Evolutionary conservation across 768 basidiomycete genomes (phyloP), one percentile per base, ranked within the genome.

Genomic region (Tricholoma sp.): DNA sequence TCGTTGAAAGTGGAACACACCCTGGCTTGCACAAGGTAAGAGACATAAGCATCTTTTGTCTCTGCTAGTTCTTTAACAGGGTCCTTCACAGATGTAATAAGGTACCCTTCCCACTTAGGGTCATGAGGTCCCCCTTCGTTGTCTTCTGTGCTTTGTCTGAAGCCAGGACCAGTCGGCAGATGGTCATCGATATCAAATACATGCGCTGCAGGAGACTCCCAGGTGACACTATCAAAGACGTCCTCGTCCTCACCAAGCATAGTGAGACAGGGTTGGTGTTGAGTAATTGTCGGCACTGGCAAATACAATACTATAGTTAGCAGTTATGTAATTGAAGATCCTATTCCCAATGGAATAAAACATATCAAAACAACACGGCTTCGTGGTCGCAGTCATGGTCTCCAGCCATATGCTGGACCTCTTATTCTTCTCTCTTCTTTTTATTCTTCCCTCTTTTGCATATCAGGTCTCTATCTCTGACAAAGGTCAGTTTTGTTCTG

Each of bases 1-100:
- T 18, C 53, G 18, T n/a, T 55, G 32, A 53, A 34, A 28, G 37
- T 18, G 50, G 24, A 51, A 62, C 80, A 59, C 65, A 95, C 96
- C 83, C 89, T 87, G 52, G 91, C 91, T 33, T 84, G 80, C 37
- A 98, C 93, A 29, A 93, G 76, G 70, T 98, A 99, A 39, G 94
- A 95, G 50, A 97, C 93, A 73, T 93, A 98, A 59, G 91, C 88
- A 67, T 99, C 96, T 76, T 97, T 98, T 32, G 94, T 96, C 64
- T 97, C 96, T 57, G 95, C 89, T 28, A 98, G 81, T 70, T 98
- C 95, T 70, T 96, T 98, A 59, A 94, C 85, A 29, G 96, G 95
- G 69, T 98, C 95, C 65, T 87, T 85, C 61, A 98, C 94, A 47
- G 77, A 76, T 24, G 88, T 89, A 51, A 88, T 79, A 58, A 94